Conservation (phyloP, 345 rosid genomes). For the Barbarea vulgaris region DNA sequence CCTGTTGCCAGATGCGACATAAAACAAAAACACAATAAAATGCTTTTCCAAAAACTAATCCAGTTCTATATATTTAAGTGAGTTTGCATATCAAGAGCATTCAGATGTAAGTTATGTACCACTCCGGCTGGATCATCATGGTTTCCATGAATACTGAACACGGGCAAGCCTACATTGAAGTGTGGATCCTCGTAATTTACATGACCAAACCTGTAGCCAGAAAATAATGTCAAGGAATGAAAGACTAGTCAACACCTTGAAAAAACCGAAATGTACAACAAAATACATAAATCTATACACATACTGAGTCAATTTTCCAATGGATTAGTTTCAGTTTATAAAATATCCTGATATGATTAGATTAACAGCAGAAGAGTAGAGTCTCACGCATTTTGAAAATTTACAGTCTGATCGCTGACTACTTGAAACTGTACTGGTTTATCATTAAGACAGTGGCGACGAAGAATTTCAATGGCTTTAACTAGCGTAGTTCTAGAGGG, state of each 20-base stretch:
- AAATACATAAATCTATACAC: not conserved
- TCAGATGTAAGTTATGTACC: conserved; percentile 52
- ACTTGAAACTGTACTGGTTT: conserved; percentile 95
- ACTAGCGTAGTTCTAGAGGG: conserved; percentile 95
- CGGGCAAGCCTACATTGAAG: conserved; percentile 96
- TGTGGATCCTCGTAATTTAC: conserved; percentile 99
- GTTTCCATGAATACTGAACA: conserved; percentile 97
- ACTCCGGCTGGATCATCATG: conserved; percentile 99
- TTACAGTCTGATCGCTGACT: conserved; percentile 94
- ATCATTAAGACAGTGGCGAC: conserved; percentile 88
- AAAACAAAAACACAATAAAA: conserved; percentile 26
- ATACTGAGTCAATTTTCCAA: conserved; percentile 20
- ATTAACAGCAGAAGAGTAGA: conserved; percentile 20
- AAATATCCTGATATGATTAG: conserved; percentile 15
- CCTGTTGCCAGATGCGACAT: conserved; percentile 58
- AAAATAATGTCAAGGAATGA: conserved; percentile 23
- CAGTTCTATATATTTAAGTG: not conserved
- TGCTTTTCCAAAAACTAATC: not conserved
- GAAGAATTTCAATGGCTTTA: conserved; percentile 96
- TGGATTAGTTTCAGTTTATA: not conserved
- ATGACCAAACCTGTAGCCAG: conserved; percentile 80
- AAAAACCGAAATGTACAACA: not conserved
- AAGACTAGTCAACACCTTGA: conserved; percentile 21
- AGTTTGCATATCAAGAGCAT: conserved; percentile 21
- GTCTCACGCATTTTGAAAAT: conserved; percentile 77